These are phyloP conservation scores for Aspergillus luchuensis DNA, from an alignment of 2,329 filamentous ascomycete genomes.

Conservation along the genomic window DNA sequence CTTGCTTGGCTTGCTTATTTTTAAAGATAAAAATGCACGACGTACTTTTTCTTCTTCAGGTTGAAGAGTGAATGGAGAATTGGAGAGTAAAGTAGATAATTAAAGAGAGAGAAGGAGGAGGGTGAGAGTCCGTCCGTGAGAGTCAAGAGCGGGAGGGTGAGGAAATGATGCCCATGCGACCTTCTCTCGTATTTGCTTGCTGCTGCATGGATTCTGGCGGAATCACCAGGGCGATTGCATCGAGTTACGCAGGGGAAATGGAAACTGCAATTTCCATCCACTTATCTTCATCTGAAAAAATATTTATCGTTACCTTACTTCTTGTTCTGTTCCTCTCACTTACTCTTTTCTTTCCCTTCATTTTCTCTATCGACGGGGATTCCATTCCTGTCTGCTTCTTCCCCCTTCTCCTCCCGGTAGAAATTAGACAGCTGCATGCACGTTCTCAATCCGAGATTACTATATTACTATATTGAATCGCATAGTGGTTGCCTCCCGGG, in stretches of 20 bases:
- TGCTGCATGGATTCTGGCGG: slow-evolving; percentile 2
- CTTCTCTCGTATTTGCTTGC: slow-evolving; percentile 2
- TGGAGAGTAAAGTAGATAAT: too few species aligned
- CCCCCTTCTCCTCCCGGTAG: neutral
- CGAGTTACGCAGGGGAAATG: slow-evolving; percentile 7
- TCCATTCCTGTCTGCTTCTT: neutral
- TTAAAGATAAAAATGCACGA: too few species aligned
- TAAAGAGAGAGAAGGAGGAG: too few species aligned
- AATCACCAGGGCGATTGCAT: slow-evolving; percentile 1
- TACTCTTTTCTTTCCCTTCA: neutral
- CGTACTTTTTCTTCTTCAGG: too few species aligned
- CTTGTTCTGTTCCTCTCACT: neutral
- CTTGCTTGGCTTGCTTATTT: too few species aligned
- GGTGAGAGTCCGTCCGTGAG: too few species aligned
- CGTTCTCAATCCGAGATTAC: neutral
- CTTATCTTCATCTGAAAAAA: neutral
- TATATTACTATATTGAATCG: neutral
- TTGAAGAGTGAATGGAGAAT: too few species aligned
- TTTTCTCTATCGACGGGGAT: neutral
- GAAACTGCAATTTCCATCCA: neutral
- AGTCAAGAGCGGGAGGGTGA: neutral
- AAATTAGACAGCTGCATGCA: neutral
- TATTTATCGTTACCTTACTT: neutral
- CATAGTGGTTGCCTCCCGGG: neutral
- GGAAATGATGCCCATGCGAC: slow-evolving; percentile 1